Conservation (phyloP, 2,329 filamentous ascomycete genomes). For the Fonsecaea monophora region DNA sequence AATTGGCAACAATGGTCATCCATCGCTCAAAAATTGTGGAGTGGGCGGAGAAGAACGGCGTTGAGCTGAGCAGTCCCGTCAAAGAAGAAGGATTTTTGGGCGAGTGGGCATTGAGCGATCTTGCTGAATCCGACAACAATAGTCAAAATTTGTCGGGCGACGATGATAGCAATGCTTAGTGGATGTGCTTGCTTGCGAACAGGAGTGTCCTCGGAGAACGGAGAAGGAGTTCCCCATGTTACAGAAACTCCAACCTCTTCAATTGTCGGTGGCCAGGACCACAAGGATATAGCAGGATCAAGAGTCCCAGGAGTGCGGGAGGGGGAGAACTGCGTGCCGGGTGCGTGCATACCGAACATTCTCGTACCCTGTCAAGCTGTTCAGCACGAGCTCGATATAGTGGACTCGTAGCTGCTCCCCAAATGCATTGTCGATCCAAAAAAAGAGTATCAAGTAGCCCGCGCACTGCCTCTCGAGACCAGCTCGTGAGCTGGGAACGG, state of each 20-base stretch:
- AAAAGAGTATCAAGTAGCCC: background rate
- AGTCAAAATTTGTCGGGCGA: conserved; percentile 19
- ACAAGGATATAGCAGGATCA: background rate
- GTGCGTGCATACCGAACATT: background rate
- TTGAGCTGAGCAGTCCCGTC: conserved; percentile 71
- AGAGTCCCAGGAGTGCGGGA: background rate
- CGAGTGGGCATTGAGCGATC: conserved; percentile 60
- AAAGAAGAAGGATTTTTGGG: conserved; percentile 77
- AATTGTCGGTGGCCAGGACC: background rate
- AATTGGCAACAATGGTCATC: conserved; percentile 53
- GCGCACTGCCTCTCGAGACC: background rate
- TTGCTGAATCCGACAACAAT: conserved; percentile 30
- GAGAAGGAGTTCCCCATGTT: background rate
- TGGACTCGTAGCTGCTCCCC: background rate
- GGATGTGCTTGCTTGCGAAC: background rate
- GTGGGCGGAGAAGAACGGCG: conserved; percentile 69
- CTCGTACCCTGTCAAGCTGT: background rate
- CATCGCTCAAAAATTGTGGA: conserved; percentile 66
- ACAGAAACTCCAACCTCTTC: background rate
- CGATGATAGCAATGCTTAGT: conserved; percentile 15
- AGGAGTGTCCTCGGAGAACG: background rate
- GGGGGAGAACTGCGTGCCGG: background rate
- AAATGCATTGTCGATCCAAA: background rate
- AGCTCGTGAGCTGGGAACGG: background rate
- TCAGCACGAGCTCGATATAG: conserved; percentile 1